These are phyloP conservation scores for Leccinum fallax DNA, from an alignment of 1,284 basidiomycete genomes.

Conservation along the genomic window DNA sequence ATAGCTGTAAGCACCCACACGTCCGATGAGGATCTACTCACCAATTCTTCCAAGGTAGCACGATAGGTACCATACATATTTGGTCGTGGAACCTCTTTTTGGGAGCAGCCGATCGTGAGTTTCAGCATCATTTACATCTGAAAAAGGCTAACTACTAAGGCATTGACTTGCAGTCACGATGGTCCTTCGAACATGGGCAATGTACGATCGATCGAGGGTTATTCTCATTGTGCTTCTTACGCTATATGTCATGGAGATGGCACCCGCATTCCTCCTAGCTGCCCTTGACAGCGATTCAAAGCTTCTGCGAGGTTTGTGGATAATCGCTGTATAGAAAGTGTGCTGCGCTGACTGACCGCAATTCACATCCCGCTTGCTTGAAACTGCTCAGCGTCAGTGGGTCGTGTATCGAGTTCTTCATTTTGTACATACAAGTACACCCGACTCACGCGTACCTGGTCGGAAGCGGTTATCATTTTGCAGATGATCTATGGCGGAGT, in stretches of 20 bases:
- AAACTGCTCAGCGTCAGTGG: background rate
- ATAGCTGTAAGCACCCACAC: conserved; percentile 9
- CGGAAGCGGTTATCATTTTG: background rate
- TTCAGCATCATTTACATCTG: background rate
- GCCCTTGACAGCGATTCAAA: background rate
- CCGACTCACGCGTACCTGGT: background rate
- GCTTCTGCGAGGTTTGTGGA: background rate
- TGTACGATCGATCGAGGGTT: background rate
- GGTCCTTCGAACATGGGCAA: background rate
- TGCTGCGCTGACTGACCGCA: background rate
- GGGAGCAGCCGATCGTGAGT: conserved; percentile 15
- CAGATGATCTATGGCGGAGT: background rate
- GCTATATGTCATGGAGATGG: background rate
- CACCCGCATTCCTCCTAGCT: background rate
- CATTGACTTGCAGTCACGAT: background rate
- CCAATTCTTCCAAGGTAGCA: conserved; percentile 2
- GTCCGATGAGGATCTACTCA: background rate
- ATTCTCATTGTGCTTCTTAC: background rate
- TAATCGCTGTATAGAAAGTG: no score
- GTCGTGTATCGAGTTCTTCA: no score
- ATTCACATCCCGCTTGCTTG: background rate
- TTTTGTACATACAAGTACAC: background rate
- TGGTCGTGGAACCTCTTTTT: conserved; percentile 13
- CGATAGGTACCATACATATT: background rate
- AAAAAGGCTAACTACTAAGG: no score